Evolutionary conservation across 768 basidiomycete species (phyloP).

Genomic region (Suillus hirtellus): DNA sequence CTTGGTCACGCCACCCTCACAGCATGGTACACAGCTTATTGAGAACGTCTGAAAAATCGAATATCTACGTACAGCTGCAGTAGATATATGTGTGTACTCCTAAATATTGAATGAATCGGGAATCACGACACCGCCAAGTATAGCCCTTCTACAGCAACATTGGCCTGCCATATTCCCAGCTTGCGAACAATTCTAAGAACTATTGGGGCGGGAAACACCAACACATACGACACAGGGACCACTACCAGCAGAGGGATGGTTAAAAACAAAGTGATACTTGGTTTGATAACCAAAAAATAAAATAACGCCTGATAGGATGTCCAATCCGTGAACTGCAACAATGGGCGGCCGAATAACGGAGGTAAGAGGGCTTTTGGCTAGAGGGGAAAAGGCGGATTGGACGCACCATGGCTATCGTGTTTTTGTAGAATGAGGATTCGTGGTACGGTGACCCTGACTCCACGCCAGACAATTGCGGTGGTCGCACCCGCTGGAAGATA

Average conservation of each 20-base stretch:
- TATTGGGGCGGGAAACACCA: slow-evolving; percentile 69
- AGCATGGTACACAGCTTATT: background rate
- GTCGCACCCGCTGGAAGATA: slow-evolving; percentile 68
- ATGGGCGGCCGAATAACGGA: slow-evolving; percentile 5
- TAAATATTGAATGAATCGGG: background rate
- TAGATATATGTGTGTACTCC: background rate
- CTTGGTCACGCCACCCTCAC: slow-evolving; percentile 31
- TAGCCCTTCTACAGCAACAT: slow-evolving; percentile 75
- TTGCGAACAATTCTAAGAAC: slow-evolving; percentile 62
- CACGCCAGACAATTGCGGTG: slow-evolving; percentile 47
- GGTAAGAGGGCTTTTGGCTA: slow-evolving; percentile 8
- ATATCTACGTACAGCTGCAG: background rate
- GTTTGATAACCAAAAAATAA: slow-evolving; percentile 88
- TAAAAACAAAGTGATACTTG: slow-evolving; percentile 71
- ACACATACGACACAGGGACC: slow-evolving; percentile 55
- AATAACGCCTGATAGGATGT: slow-evolving; percentile 85
- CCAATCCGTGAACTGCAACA: slow-evolving; percentile 69
- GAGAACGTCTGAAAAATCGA: background rate
- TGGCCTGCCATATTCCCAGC: slow-evolving; percentile 82
- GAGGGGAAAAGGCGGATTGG: slow-evolving; percentile 4
- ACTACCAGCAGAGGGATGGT: slow-evolving; percentile 54
- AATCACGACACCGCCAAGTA: slow-evolving; percentile 40
- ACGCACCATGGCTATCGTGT: slow-evolving; percentile 77
- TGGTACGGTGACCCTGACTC: slow-evolving; percentile 47
- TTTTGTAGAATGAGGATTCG: slow-evolving; percentile 79